phyloP scores from a whole-genome alignment of 108 stramenopile genomes.

The Mediolabrus comicus region DNA sequence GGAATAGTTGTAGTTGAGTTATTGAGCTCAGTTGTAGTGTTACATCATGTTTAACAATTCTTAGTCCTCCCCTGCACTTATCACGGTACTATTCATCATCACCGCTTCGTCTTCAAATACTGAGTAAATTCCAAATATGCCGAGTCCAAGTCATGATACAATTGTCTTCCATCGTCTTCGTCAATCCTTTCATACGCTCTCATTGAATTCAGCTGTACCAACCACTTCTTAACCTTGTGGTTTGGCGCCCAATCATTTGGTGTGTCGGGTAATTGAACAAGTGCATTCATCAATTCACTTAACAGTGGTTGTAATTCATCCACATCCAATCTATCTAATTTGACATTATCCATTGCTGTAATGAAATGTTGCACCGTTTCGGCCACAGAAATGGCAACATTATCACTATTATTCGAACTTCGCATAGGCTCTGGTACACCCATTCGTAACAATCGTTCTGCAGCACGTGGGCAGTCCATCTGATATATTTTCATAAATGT shows the following conservation, averaged over 20 bases:
- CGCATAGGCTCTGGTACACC: conserved; percentile 94
- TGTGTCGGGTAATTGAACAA: conserved; percentile 82
- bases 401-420: conserved; percentile 37
- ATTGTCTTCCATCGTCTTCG: conserved; percentile 92
- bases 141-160: conserved; percentile 87
- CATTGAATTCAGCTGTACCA: conserved; percentile 90
- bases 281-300: conserved; percentile 85
- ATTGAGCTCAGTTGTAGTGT: too few species aligned
- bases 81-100: not conserved
- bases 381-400: conserved; percentile 81
- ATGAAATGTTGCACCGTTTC: conserved; percentile 95
- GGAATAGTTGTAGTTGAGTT: too few species aligned
- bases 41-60: too few species aligned
- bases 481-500: conserved; percentile 90
- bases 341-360: conserved; percentile 97
- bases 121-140: conserved; percentile 89
- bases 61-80: not conserved
- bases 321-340: conserved; percentile 91
- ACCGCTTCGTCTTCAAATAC: conserved; percentile 55
- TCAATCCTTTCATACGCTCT: conserved; percentile 92
- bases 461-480: conserved; percentile 95
- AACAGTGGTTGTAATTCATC: conserved; percentile 96
- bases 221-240: conserved; percentile 85
- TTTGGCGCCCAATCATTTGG: conserved; percentile 91
- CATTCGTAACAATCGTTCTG: conserved; percentile 82